Evolutionary conservation across 2,329 filamentous ascomycete genomes (phyloP), one percentile per base, ranked within the genome.

Genomic region (Lecanicillium sp.): DNA sequence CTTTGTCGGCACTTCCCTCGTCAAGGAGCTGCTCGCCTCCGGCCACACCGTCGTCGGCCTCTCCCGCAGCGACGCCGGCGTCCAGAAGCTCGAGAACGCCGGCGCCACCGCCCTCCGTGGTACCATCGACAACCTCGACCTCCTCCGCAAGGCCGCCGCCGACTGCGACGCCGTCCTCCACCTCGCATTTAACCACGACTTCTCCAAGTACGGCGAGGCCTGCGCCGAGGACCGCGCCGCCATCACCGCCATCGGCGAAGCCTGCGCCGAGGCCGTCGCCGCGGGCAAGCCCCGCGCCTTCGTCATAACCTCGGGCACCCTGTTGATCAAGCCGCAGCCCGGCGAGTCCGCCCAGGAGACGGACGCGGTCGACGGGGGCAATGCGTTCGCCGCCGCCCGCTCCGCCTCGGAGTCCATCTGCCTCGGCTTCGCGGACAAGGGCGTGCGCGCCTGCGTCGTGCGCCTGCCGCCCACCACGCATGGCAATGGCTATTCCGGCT

Each of bases 11-110:
- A 54, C 57, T 17, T 59, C 62, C 6, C 60, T 71, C 12, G 60
- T 66, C 19, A 49, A 66, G 42, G 64, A 68, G 27, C 64, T 73
- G 11, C 55, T 72, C 12, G 21, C 52, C 4, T 52, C 58, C 21
- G 70, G 69, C 37, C 67, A 72, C 51, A 56, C 51, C 4, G 68
- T 74, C 24, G 54, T 67, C 12, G 71, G 64, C 7, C 65, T 73
- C 39, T 60, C 66, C 12, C 70, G 69, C 40, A 62, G 52, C 14
- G 62, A 66, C 7, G 52, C 52, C 17, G 54, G 55, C 17, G 64
- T 59, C 20, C 53, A 56, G 2, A 44, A 57, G 7, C 49, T 73
- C 7, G 44, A 50, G 23, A 45, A 53, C 1, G 56, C 62, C 32
- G 68, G 70, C 12, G 66, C 58, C 0, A 55, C 62, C 14, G 53